phyloP scores from a whole-genome alignment of 73 alveolate genomes.

The Tetrahymena borealis region DNA sequence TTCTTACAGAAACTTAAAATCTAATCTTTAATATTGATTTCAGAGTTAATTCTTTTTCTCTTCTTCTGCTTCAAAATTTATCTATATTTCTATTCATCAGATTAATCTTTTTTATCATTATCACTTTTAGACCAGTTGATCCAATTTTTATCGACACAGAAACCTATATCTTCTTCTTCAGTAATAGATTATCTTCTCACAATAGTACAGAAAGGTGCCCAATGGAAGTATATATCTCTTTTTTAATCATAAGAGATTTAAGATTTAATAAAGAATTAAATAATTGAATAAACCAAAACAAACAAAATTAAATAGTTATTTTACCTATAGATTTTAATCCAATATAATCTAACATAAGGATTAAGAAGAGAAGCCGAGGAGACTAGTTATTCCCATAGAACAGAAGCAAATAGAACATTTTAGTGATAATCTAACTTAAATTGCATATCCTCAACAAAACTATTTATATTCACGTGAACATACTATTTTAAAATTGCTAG shows the following conservation, averaged over 20 bases:
- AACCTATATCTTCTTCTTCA: background rate
- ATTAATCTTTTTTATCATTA: background rate
- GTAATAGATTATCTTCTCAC: background rate
- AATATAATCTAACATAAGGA: background rate
- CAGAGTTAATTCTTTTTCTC: background rate
- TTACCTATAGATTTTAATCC: background rate
- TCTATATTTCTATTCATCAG: background rate
- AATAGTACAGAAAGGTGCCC: background rate
- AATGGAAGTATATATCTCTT: background rate
- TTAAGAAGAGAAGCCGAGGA: background rate
- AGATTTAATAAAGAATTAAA: too few relatives aligned
- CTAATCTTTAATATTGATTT: background rate
- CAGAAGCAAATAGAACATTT: background rate
- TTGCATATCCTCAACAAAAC: background rate
- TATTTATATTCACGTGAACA: background rate
- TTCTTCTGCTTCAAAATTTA: background rate
- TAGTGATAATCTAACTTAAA: background rate
- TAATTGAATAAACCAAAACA: too few relatives aligned
- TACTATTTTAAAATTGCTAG: background rate
- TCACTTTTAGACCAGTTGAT: background rate
- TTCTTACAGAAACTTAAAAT: background rate
- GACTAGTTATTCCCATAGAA: background rate
- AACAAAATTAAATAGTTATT: background rate
- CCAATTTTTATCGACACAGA: background rate
- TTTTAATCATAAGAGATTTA: background rate